phyloP scores from a whole-genome alignment of 2,329 filamentous ascomycete species.

The Hypoxylon sp. region DNA sequence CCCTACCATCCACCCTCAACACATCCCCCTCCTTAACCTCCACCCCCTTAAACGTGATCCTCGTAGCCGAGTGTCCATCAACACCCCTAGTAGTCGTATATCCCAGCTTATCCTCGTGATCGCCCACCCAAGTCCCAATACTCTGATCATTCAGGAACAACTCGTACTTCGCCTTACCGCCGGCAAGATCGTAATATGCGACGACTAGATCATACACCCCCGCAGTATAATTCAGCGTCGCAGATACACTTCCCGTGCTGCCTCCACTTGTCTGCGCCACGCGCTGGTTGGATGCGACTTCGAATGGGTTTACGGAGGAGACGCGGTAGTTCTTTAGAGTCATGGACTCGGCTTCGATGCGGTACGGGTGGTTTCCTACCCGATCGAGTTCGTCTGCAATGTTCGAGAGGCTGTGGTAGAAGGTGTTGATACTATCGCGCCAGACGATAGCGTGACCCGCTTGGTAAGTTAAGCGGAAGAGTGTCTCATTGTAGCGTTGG shows the following conservation, averaged over 20 bases:
- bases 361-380: constrained; percentile 68
- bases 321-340: constrained; percentile 63
- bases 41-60: constrained; percentile 60
- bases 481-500: constrained; percentile 66
- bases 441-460: constrained; percentile 75
- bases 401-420: constrained; percentile 68
- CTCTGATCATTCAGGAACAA: constrained; percentile 61
- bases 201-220: constrained; percentile 70
- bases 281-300: constrained; percentile 64
- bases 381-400: constrained; percentile 65
- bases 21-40: constrained; percentile 41
- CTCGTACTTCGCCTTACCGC: constrained; percentile 65
- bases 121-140: constrained; percentile 66
- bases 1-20: constrained; percentile 56
- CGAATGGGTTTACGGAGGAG: constrained; percentile 64
- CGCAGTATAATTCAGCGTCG: constrained; percentile 55
- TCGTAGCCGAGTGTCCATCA: constrained; percentile 71
- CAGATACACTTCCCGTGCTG: constrained; percentile 58
- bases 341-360: constrained; percentile 77
- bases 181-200: constrained; percentile 71
- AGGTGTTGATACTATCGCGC: constrained; percentile 72
- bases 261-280: constrained; percentile 64
- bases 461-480: constrained; percentile 69
- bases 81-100: constrained; percentile 66
- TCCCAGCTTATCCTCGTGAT: constrained; percentile 67